phyloP scores from a whole-genome alignment of 1,284 basidiomycete genomes.

The Apiotrichum akiyoshidainum region DNA sequence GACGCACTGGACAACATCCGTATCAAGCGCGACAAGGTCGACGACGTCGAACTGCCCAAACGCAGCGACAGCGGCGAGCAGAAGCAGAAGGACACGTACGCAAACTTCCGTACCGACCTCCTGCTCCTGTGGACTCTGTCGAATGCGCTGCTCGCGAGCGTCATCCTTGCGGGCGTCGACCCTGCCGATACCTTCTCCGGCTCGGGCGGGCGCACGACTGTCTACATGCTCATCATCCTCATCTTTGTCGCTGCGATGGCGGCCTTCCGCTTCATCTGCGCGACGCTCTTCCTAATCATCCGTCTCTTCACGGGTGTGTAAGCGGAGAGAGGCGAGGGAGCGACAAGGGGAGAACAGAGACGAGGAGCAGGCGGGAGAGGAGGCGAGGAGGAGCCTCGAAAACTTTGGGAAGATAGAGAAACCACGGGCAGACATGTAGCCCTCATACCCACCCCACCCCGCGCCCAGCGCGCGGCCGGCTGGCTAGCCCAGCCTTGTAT shows the following conservation, averaged over 20 bases:
- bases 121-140: slow-evolving; percentile 45
- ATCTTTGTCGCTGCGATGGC: slow-evolving; percentile 52
- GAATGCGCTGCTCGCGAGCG: slow-evolving; percentile 75
- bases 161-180: slow-evolving; percentile 70
- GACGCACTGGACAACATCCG: slow-evolving; percentile 76
- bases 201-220: slow-evolving; percentile 55
- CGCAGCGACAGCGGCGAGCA: slow-evolving; percentile 60
- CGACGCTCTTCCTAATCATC: slow-evolving; percentile 62
- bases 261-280: slow-evolving; percentile 59
- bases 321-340: neutral
- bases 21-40: slow-evolving; percentile 40
- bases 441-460: too few relatives aligned
- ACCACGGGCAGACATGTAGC: too few relatives aligned
- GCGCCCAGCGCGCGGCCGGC: too few relatives aligned
- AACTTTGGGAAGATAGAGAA: too few relatives aligned
- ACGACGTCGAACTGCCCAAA: slow-evolving; percentile 41
- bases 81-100: slow-evolving; percentile 77
- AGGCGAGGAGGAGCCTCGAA: too few relatives aligned
- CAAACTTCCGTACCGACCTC: slow-evolving; percentile 72
- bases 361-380: too few relatives aligned
- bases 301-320: slow-evolving; percentile 54
- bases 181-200: slow-evolving; percentile 63
- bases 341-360: neutral
- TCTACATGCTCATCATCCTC: slow-evolving; percentile 47
- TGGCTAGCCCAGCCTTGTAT: too few relatives aligned